Percentiles rank a stretch among this genome's conserved stretches.
These are phyloP conservation scores for Ophiobolus disseminans DNA, from an alignment of 2,329 filamentous ascomycete genomes.

Conservation along the genomic window DNA sequence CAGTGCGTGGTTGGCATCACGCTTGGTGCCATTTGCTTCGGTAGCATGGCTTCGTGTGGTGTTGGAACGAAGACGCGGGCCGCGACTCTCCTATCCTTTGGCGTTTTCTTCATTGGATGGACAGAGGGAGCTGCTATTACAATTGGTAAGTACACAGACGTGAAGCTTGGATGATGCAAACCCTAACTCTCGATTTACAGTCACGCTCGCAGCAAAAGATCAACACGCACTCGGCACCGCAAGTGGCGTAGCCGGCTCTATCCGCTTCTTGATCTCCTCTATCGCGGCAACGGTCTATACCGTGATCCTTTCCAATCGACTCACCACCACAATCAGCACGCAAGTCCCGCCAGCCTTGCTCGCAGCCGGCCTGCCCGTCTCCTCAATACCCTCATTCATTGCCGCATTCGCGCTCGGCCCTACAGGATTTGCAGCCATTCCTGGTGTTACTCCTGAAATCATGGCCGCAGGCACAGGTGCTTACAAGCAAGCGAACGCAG, in stretches of 20 bases:
- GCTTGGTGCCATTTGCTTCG: constrained; percentile 30
- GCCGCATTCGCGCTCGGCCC: constrained; percentile 6
- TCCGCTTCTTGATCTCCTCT: constrained; percentile 50
- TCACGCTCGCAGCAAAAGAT: constrained; percentile 22
- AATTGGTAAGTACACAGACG: constrained; percentile 13
- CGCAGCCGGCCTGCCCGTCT: constrained; percentile 46
- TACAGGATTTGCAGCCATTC: constrained; percentile 32
- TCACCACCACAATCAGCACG: constrained; percentile 8
- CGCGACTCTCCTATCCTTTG: constrained; percentile 30
- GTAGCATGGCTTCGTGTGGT: constrained; percentile 16
- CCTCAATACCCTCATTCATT: constrained; percentile 45
- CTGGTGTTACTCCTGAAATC: constrained; percentile 39
- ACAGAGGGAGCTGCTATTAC: constrained; percentile 47
- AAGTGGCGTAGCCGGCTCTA: constrained; percentile 51
- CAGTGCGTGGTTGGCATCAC: constrained; percentile 33
- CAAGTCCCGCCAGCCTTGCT: constrained; percentile 12
- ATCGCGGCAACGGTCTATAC: constrained; percentile 11
- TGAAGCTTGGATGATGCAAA: not conserved
- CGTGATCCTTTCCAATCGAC: constrained; percentile 12
- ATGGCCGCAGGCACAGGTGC: constrained; percentile 35
- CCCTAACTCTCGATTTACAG: not conserved
- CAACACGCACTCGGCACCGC: constrained; percentile 52
- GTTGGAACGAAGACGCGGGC: constrained; percentile 25
- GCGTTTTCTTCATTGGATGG: constrained; percentile 39
- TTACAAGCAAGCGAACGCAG: constrained; percentile 29